A percentile compares a stretch with the other conserved stretches of the same genome.
These are phyloP conservation scores for Trichocomaceae sp. DNA, from an alignment of 2,329 filamentous ascomycete genomes.

Conservation along the genomic window DNA sequence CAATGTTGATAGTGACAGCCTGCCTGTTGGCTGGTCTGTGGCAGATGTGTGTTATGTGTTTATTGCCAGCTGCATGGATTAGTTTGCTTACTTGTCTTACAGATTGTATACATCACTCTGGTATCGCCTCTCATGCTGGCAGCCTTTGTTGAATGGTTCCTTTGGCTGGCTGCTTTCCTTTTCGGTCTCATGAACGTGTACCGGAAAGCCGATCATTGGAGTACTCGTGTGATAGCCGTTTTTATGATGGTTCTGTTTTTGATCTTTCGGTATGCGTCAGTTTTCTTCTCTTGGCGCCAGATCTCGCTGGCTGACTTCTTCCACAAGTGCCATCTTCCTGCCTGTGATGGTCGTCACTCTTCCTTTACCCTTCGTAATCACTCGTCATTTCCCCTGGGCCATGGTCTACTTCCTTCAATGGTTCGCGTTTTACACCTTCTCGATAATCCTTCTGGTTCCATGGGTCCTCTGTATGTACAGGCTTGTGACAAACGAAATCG, in stretches of 20 bases:
- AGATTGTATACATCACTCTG: slow-evolving; percentile 82
- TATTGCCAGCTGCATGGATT: neutral
- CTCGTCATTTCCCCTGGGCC: slow-evolving; percentile 60
- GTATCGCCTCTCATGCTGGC: slow-evolving; percentile 75
- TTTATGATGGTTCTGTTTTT: slow-evolving; percentile 68
- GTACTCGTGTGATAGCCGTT: slow-evolving; percentile 69
- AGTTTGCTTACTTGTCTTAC: slow-evolving; percentile 7
- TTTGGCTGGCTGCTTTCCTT: slow-evolving; percentile 89
- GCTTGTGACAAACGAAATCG: slow-evolving; percentile 78
- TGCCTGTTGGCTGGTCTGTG: slow-evolving; percentile 26
- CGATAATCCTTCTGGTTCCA: slow-evolving; percentile 73
- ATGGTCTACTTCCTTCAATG: slow-evolving; percentile 74
- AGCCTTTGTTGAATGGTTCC: slow-evolving; percentile 84
- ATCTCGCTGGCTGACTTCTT: neutral
- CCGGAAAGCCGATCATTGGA: slow-evolving; percentile 82
- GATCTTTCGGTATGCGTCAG: slow-evolving; percentile 58
- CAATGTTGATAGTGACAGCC: neutral
- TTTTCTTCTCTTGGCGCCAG: neutral
- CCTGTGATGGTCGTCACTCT: slow-evolving; percentile 93
- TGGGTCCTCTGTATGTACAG: slow-evolving; percentile 93
- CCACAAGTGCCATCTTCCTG: slow-evolving; percentile 67
- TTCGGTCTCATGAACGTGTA: slow-evolving; percentile 89
- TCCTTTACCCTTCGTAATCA: slow-evolving; percentile 67
- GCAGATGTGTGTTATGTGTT: slow-evolving; percentile 32
- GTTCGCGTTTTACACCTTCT: slow-evolving; percentile 94